Evolutionary conservation across 768 basidiomycete genomes (phyloP).

Genomic region (Lentinus tigrinus): DNA sequence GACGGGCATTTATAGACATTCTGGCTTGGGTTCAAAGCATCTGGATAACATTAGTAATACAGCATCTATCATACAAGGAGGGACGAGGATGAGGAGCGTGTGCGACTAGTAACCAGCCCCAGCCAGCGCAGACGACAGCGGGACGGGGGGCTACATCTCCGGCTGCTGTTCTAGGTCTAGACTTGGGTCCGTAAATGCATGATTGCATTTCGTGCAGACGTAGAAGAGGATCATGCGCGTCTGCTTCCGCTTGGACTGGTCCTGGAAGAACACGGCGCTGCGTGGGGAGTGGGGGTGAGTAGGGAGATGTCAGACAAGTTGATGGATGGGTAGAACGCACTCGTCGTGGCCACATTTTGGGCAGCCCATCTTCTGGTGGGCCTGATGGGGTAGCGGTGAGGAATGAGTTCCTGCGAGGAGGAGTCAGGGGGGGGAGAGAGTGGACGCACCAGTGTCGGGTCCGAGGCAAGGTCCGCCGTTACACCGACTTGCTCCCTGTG

Average conservation of each 20-base stretch:
- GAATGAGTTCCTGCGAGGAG: neutral
- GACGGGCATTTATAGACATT: neutral
- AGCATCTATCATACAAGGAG: neutral
- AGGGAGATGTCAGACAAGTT: too few species aligned
- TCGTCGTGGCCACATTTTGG: constrained; percentile 81
- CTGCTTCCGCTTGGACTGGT: constrained; percentile 95
- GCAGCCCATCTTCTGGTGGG: constrained; percentile 81
- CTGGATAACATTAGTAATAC: neutral
- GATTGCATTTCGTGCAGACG: constrained; percentile 81
- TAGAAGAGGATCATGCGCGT: constrained; percentile 94
- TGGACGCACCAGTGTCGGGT: constrained; percentile 77
- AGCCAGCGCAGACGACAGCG: neutral
- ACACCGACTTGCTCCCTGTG: constrained; percentile 90
- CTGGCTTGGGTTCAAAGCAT: neutral
- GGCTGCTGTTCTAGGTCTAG: constrained; percentile 19
- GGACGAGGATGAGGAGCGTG: neutral
- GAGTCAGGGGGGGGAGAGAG: neutral
- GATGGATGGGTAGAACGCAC: too few species aligned
- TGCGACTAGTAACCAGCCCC: neutral
- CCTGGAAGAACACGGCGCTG: constrained; percentile 93
- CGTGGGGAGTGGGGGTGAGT: too few species aligned
- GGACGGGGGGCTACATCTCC: constrained; percentile 9
- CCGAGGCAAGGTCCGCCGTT: constrained; percentile 81
- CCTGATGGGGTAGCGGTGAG: constrained; percentile 41
- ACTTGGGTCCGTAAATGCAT: constrained; percentile 70